A percentile compares a stretch with the other conserved stretches of the same genome.
These are phyloP conservation scores for Pseudogymnoascus sp. DNA, from an alignment of 2,329 filamentous ascomycete species.

Conservation along the genomic window DNA sequence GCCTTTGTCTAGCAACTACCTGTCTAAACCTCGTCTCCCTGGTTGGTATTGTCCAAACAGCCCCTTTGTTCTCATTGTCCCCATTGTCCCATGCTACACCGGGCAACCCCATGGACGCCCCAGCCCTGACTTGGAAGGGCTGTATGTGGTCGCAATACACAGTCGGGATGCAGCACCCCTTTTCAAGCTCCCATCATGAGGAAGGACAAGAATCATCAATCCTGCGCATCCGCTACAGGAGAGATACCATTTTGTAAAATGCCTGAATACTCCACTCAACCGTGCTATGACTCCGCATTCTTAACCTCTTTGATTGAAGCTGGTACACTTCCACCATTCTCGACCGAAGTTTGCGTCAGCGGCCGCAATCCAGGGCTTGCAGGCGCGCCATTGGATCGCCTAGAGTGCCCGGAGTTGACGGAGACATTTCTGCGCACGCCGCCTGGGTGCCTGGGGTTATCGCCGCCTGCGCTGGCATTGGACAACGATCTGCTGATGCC, in stretches of 20 bases:
- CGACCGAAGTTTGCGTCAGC: slow-evolving; percentile 46
- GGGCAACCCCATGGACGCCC: neutral
- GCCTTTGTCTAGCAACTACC: neutral
- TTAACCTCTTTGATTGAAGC: slow-evolving; percentile 65
- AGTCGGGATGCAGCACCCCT: neutral
- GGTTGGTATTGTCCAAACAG: neutral
- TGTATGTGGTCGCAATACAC: neutral
- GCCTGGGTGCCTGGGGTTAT: slow-evolving; percentile 74
- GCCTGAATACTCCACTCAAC: neutral
- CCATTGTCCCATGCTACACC: neutral
- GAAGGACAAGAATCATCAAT: neutral
- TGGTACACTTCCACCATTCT: slow-evolving; percentile 29
- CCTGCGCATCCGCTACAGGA: neutral
- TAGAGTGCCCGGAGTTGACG: slow-evolving; percentile 80
- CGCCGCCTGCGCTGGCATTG: slow-evolving; percentile 78
- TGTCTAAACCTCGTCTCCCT: neutral
- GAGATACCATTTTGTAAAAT: neutral
- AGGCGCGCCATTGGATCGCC: slow-evolving; percentile 65
- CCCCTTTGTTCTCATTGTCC: neutral
- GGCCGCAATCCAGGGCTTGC: slow-evolving; percentile 48
- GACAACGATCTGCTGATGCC: slow-evolving; percentile 69
- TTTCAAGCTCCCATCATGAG: neutral
- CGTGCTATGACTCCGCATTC: neutral
- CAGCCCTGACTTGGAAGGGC: neutral
- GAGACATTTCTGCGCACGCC: slow-evolving; percentile 81